Base-by-base conservation (phyloP, 352 stramenopile species). In the Globisporangium rhizosaccharum region DNA sequence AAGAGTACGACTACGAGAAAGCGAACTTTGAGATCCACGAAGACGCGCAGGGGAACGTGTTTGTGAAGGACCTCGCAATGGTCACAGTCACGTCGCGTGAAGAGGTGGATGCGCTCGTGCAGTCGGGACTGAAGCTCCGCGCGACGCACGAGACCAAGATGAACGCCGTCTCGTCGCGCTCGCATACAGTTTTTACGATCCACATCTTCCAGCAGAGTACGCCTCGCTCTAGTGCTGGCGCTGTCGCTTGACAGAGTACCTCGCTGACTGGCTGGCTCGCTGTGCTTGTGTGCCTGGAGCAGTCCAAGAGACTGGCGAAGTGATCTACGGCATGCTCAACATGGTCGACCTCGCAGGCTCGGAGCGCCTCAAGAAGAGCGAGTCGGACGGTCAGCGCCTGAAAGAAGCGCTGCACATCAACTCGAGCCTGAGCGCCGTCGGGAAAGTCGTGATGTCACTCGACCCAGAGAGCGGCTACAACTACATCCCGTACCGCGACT, bases 1-100 rank as follows among this genome's bases (percentile, higher is more conserved):
- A 94, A 47, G 79, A 87, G 37, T 85, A 91, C 46, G 84, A 94
- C 61, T 92, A 94, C 56, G 82, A 94, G 47, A 90, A 87, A 71
- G 89, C 88, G 53, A 92, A 90, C 56, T 94, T 95, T 52, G 87
- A 97, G 61, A 97, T 98, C 39, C 89, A 96, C 52, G 92, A 98
- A 62, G 92, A 98, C 57, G 80, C 84, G 7, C 82, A 96, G 59
- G 91, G 92, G 2, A 83, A 91, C 25, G 92, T 98, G 25, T 97
- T 96, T 48, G 89, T 97, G n/a, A 97, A 97, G 65, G 90, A 96
- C 41, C 63, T 98, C 17, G 82, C 88, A 2, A 87, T 96, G 73
- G 88, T 97, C 12, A 92, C 88, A 0, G 92, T 98, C n/a, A 87
- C 76, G 0, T 88, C 76, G 2, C 76, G 87, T 0, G 78, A 94